Percentiles rank a stretch among this genome's conserved stretches.
These are phyloP conservation scores for Sarcodon sp. DNA, from an alignment of 768 basidiomycete genomes.

Conservation along the genomic window DNA sequence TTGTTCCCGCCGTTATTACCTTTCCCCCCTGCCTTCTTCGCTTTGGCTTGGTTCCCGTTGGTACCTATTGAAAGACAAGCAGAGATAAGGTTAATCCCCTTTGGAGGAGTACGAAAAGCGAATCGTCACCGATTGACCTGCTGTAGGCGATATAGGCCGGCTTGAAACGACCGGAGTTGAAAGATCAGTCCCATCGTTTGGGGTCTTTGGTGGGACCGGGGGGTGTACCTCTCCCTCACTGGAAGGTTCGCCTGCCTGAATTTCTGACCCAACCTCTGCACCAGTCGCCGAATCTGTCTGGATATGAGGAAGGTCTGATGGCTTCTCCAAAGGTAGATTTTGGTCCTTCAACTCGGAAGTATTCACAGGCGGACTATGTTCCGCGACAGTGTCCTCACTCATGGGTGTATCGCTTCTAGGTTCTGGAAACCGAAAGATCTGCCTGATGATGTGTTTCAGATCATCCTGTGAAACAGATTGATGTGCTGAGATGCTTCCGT, in stretches of 20 bases:
- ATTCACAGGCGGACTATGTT: background rate
- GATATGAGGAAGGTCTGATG: no score
- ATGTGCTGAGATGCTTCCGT: background rate
- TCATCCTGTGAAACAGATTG: background rate
- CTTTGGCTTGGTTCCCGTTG: background rate
- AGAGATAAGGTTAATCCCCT: background rate
- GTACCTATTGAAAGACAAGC: background rate
- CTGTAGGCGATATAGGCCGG: background rate
- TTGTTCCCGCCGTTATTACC: no score
- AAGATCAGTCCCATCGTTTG: no score
- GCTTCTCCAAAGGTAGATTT: no score
- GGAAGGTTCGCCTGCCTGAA: no score
- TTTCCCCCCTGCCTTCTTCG: background rate
- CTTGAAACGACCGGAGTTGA: no score
- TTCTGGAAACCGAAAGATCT: background rate
- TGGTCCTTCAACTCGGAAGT: no score
- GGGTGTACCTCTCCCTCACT: no score
- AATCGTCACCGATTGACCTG: constrained; percentile 1
- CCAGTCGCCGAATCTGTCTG: no score
- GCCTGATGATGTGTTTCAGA: background rate
- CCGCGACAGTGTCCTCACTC: background rate
- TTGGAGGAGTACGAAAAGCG: background rate
- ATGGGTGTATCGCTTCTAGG: background rate
- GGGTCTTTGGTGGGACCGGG: no score
- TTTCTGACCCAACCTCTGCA: no score